phyloP scores from a whole-genome alignment of 352 stramenopile genomes.

The Thalassiosira exigua region DNA sequence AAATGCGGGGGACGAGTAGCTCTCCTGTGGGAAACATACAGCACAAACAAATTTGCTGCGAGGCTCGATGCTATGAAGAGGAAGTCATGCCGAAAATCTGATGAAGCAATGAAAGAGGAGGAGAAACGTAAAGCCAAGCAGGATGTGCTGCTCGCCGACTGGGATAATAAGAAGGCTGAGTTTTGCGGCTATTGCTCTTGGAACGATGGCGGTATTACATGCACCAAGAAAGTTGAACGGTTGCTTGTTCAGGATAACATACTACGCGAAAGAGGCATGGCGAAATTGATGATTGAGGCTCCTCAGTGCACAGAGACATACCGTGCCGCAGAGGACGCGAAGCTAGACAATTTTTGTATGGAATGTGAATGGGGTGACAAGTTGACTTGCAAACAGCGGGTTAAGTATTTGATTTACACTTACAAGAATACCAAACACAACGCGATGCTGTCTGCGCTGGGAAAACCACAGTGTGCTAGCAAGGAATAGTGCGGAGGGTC shows the following conservation, averaged over 20 bases:
- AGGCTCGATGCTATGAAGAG: not conserved
- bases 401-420: constrained; percentile 6
- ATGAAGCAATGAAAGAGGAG: not conserved
- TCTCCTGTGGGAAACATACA: not conserved
- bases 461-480: too few species aligned
- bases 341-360: not conserved
- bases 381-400: not conserved
- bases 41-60: not conserved
- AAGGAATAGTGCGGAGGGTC: too few species aligned
- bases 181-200: not conserved
- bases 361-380: not conserved
- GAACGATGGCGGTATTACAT: not conserved
- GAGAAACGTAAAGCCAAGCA: not conserved
- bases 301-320: not conserved
- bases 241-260: not conserved
- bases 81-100: not conserved
- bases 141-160: not conserved
- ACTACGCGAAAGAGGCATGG: not conserved
- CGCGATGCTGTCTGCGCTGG: not conserved
- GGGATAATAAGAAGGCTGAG: not conserved
- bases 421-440: not conserved
- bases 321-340: not conserved
- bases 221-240: not conserved
- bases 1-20: not conserved
- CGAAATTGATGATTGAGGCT: not conserved